Evolutionary conservation across 75 land plant species (phyloP).

Genomic region (Picea glauca): DNA sequence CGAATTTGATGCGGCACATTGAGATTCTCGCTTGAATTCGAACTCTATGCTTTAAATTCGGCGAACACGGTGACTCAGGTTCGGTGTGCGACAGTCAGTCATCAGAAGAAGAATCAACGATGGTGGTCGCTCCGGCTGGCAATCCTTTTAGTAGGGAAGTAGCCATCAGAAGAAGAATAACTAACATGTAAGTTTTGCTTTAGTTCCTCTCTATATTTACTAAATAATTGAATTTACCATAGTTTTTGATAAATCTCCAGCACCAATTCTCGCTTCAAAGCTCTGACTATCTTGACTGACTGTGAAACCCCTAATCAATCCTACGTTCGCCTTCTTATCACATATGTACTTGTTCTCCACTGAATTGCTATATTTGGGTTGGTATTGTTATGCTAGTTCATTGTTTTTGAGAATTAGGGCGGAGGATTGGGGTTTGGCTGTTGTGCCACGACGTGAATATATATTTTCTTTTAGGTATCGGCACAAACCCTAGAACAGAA

Average conservation of each 20-base stretch:
- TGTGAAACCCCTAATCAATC: too few relatives aligned
- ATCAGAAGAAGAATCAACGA: background rate
- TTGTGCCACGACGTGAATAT: background rate
- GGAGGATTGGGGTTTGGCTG: background rate
- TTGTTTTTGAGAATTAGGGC: background rate
- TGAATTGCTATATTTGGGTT: background rate
- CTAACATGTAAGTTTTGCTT: conserved; percentile 39
- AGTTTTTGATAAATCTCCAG: background rate
- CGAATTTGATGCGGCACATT: too few relatives aligned
- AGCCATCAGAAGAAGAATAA: conserved; percentile 41
- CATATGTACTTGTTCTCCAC: background rate
- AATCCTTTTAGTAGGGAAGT: conserved; percentile 36
- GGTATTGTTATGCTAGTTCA: background rate
- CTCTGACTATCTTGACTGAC: too few relatives aligned
- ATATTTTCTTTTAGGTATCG: background rate
- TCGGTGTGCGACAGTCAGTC: too few relatives aligned
- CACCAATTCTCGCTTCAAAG: background rate
- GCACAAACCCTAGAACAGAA: too few relatives aligned
- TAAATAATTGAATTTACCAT: background rate
- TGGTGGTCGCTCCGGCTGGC: conserved; percentile 15
- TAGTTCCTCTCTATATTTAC: background rate
- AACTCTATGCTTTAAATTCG: too few relatives aligned
- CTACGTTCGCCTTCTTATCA: too few relatives aligned
- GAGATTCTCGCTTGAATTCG: too few relatives aligned
- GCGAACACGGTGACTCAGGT: too few relatives aligned